Evolutionary conservation across 2,329 filamentous ascomycete genomes (phyloP), one percentile per base, ranked within the genome.

Genomic region (Talaromyces albobiverticillius): DNA sequence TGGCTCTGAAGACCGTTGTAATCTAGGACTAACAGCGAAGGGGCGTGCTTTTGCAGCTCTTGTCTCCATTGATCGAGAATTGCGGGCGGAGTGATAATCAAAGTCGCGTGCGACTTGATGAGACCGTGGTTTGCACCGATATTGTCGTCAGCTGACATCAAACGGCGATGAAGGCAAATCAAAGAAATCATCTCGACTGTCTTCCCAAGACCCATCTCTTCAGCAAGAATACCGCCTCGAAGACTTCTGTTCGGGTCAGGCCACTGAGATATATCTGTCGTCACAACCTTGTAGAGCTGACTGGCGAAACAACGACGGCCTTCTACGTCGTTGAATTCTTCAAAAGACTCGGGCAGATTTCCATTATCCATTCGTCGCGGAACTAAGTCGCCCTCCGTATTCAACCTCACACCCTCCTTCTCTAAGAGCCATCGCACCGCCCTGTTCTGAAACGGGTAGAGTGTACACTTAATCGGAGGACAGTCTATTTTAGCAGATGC

Each of bases 1-100:
- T 69, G 65, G 42, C 65, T 66, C 47, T 68, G 69, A n/a, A 85
- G 71, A 1, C 84, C 83, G 41, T 75, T 71, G 61, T 86, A 87
- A 57, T 82, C 74, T 40, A 78, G 71, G 1, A 85, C 80, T 49
- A 72, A 77, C 10, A 87, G 72, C 13, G 72, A 62, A 5, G 84
- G 82, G 4, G 82, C 80, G 69, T 86, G 83, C 2, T 68, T 70
- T 23, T 71, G 64, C n/a, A 87, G 68, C 63, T 87, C 84, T 50
- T 78, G 77, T 58, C 78, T 78, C 84, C 84, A 87, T 62, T 87
- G 84, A 51, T 83, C 76, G 5, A 86, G 69, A 41, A 87, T 84
- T 1, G 82, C 78, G 6, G 76, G 73, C 4, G 84, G 84, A 1
- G 82, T 84, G 55, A 86, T 83, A 52, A 87, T 85, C 41, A 87